phyloP scores from a whole-genome alignment of 768 basidiomycete genomes.

The Clavulina sp. region DNA sequence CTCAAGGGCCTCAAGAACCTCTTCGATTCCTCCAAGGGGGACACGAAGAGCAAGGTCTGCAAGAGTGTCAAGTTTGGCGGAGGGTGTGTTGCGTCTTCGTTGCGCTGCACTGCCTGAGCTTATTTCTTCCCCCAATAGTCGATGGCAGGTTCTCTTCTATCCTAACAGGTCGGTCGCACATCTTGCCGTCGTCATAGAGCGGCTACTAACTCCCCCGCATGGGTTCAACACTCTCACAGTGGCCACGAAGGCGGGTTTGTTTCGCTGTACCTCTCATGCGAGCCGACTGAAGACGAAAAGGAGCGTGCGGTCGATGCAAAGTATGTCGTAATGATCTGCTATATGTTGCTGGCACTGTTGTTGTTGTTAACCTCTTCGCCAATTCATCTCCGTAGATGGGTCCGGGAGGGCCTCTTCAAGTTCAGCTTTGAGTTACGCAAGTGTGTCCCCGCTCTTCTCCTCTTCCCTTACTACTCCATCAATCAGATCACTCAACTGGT shows the following conservation, averaged over 20 bases:
- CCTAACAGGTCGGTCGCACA: constrained; percentile 27
- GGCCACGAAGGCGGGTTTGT: constrained; percentile 43
- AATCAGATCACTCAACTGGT: constrained; percentile 35
- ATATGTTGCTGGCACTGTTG: background rate
- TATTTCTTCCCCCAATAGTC: constrained; percentile 12
- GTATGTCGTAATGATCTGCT: constrained; percentile 18
- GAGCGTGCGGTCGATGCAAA: constrained; percentile 45
- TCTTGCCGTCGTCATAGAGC: background rate
- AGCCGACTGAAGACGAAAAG: constrained; percentile 67
- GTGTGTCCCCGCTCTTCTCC: background rate
- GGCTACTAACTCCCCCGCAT: no score
- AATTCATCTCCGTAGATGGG: constrained; percentile 35
- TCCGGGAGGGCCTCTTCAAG: constrained; percentile 69
- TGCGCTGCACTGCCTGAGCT: background rate
- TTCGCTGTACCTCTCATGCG: constrained; percentile 66
- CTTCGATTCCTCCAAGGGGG: constrained; percentile 64
- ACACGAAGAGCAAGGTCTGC: constrained; percentile 56
- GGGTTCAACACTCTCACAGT: no score
- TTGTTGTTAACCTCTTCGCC: background rate
- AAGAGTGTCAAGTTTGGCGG: constrained; percentile 61
- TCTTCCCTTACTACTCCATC: constrained; percentile 12
- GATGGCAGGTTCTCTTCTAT: constrained; percentile 59
- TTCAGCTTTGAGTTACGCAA: constrained; percentile 68
- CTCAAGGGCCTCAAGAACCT: constrained; percentile 48
- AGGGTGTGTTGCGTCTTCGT: constrained; percentile 33